A percentile compares a stretch with the other conserved stretches of the same genome.
Evolutionary conservation across 2,329 filamentous ascomycete genomes (phyloP).

Genomic region (Colletotrichum theobromicola): DNA sequence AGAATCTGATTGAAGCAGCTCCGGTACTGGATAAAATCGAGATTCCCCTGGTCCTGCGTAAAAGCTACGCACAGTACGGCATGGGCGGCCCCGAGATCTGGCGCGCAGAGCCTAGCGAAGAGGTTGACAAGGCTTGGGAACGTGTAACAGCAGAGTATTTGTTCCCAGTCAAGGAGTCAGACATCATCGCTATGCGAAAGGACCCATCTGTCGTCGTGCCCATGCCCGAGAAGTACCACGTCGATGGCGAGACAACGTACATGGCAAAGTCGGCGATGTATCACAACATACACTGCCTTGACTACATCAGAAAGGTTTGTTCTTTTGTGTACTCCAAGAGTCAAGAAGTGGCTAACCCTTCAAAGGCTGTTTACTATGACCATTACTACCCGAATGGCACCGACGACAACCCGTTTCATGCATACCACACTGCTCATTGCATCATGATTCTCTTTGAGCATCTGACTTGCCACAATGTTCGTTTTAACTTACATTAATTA

Average conservation of each 20-base stretch:
- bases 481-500: not conserved
- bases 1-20: not conserved
- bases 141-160: not conserved
- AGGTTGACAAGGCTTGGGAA: slow-evolving; percentile 11
- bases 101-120: not conserved
- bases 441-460: slow-evolving; percentile 7
- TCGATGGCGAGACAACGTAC: not conserved
- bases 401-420: slow-evolving; percentile 1
- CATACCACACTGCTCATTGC: not conserved
- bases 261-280: not conserved
- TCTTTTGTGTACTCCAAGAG: not conserved
- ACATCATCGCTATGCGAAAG: not conserved
- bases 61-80: slow-evolving; percentile 1
- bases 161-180: not conserved
- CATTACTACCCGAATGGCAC: slow-evolving; percentile 9
- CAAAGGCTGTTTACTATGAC: not conserved
- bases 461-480: not conserved
- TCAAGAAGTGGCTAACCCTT: not conserved
- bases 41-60: not conserved
- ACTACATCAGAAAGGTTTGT: not conserved
- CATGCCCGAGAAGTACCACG: not conserved
- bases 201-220: not conserved
- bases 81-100: slow-evolving; percentile 4
- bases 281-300: slow-evolving; percentile 10
- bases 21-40: not conserved